Conservation (phyloP, 2,329 filamentous ascomycete genomes). For the Didymella glomerata region DNA sequence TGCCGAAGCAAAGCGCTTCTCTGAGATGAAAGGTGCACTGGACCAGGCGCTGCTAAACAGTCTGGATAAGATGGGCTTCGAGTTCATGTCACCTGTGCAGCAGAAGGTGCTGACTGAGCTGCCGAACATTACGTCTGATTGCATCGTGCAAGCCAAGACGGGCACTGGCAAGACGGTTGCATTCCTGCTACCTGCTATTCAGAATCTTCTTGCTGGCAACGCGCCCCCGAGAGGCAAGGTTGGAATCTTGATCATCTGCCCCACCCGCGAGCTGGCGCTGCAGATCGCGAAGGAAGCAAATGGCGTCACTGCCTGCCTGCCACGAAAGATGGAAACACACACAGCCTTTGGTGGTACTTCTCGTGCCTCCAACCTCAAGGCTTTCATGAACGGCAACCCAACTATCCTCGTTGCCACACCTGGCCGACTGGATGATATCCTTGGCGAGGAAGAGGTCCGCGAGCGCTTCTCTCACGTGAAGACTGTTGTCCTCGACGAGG, state of each 20-base stretch:
- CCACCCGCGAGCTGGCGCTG: slow-evolving; percentile 59
- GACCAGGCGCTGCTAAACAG: slow-evolving; percentile 41
- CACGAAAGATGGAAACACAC: slow-evolving; percentile 53
- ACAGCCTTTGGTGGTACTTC: slow-evolving; percentile 56
- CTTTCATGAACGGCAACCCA: slow-evolving; percentile 49
- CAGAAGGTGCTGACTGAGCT: slow-evolving; percentile 62
- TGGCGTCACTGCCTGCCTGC: slow-evolving; percentile 53
- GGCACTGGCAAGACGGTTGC: slow-evolving; percentile 62
- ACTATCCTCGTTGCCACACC: slow-evolving; percentile 59
- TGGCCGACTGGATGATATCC: slow-evolving; percentile 58
- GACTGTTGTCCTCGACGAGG: slow-evolving; percentile 57
- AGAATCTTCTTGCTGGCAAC: slow-evolving; percentile 53
- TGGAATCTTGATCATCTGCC: slow-evolving; percentile 58
- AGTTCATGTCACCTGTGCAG: slow-evolving; percentile 64
- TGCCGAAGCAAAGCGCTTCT: slow-evolving; percentile 37
- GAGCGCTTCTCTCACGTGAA: slow-evolving; percentile 56
- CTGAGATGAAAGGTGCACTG: slow-evolving; percentile 39
- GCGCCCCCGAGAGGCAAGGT: slow-evolving; percentile 50
- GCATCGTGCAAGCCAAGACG: slow-evolving; percentile 63
- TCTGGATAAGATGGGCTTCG: slow-evolving; percentile 50
- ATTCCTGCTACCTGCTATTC: slow-evolving; percentile 59
- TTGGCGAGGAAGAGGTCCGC: slow-evolving; percentile 55
- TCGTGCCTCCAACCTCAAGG: slow-evolving; percentile 43
- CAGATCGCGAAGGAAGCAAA: slow-evolving; percentile 60
- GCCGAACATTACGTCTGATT: slow-evolving; percentile 60